Percentiles rank a stretch among this genome's conserved stretches.
These are phyloP conservation scores for Tolypocladium nubicola DNA, from an alignment of 2,329 filamentous ascomycete genomes.

Conservation along the genomic window DNA sequence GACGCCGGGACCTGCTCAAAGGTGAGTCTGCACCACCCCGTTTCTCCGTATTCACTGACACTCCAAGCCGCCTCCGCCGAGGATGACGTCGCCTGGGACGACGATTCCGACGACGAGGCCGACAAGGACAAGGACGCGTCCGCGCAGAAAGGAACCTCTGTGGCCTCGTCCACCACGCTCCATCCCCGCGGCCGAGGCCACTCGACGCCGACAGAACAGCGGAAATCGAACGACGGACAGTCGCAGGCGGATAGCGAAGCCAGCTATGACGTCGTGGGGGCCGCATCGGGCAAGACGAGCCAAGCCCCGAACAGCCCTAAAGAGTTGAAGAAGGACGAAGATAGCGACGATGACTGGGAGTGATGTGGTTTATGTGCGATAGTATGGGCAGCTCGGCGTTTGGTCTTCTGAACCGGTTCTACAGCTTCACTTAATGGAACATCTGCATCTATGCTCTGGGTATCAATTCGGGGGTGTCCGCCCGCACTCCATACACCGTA, in stretches of 20 bases:
- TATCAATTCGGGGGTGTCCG: slow-evolving; percentile 10
- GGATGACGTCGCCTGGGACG: slow-evolving; percentile 62
- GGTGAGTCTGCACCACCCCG: slow-evolving; percentile 41
- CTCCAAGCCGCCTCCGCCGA: slow-evolving; percentile 52
- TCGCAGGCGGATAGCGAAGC: slow-evolving; percentile 88
- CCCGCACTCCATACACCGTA: slow-evolving; percentile 2
- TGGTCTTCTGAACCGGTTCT: slow-evolving; percentile 12
- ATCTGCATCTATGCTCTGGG: slow-evolving; percentile 11
- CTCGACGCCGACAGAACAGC: slow-evolving; percentile 54
- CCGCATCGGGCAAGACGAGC: slow-evolving; percentile 64
- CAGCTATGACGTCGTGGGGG: slow-evolving; percentile 87
- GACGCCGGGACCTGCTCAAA: slow-evolving; percentile 80
- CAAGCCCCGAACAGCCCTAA: slow-evolving; percentile 62
- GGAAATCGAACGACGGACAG: slow-evolving; percentile 77
- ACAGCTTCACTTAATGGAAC: slow-evolving; percentile 1
- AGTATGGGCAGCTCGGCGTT: slow-evolving; percentile 20
- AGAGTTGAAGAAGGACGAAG: slow-evolving; percentile 39
- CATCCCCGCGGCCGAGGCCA: slow-evolving; percentile 35
- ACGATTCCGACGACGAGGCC: slow-evolving; percentile 52
- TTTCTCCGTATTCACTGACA: slow-evolving; percentile 2
- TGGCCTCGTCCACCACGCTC: slow-evolving; percentile 49
- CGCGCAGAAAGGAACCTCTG: slow-evolving; percentile 31
- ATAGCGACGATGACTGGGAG: slow-evolving; percentile 18
- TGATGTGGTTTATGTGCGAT: slow-evolving; percentile 6
- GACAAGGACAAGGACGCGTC: slow-evolving; percentile 15